Conservation (phyloP, 768 basidiomycete genomes). For the Russula sp. region DNA sequence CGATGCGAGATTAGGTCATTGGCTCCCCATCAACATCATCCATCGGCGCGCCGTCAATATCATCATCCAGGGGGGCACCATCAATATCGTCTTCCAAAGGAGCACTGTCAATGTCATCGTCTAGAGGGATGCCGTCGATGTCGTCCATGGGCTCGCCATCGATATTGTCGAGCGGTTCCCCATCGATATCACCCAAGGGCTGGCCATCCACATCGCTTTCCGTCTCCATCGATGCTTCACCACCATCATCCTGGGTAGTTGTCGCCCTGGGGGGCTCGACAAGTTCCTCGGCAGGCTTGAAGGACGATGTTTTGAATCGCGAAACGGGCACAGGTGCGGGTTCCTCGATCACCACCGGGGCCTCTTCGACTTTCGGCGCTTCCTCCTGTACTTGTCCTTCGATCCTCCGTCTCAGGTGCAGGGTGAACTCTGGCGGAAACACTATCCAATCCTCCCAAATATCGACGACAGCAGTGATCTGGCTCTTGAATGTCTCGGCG, state of each 20-base stretch:
- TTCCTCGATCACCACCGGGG: conserved; percentile 28
- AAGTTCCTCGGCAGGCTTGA: conserved; percentile 58
- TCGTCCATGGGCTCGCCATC: conserved; percentile 32
- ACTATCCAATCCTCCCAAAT: conserved; percentile 99
- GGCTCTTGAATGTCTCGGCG: conserved; percentile 92
- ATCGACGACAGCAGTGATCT: conserved; percentile 83
- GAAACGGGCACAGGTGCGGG: conserved; percentile 37
- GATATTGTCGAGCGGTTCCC: conserved; percentile 33
- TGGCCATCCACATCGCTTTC: conserved; percentile 49
- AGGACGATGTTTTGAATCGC: conserved; percentile 72
- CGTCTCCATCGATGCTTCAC: conserved; percentile 39
- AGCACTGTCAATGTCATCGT: conserved; percentile 28
- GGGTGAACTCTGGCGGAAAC: conserved; percentile 82
- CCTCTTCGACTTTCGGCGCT: conserved; percentile 21
- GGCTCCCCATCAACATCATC: conserved; percentile 36
- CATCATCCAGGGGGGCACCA: conserved; percentile 25
- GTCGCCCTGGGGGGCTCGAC: conserved; percentile 27
- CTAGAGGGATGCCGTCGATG: conserved; percentile 38
- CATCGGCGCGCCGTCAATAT: conserved; percentile 31
- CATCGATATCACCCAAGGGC: conserved; percentile 43
- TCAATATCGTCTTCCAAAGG: conserved; percentile 25
- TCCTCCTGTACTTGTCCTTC: conserved; percentile 48
- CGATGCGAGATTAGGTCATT: conserved; percentile 16
- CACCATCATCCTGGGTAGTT: conserved; percentile 31
- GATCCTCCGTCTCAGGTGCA: conserved; percentile 64